Percentiles rank a stretch among this genome's conserved stretches.
Conservation (phyloP, 371 early-diverging fungal species). For the Mucor velutinosus region DNA sequence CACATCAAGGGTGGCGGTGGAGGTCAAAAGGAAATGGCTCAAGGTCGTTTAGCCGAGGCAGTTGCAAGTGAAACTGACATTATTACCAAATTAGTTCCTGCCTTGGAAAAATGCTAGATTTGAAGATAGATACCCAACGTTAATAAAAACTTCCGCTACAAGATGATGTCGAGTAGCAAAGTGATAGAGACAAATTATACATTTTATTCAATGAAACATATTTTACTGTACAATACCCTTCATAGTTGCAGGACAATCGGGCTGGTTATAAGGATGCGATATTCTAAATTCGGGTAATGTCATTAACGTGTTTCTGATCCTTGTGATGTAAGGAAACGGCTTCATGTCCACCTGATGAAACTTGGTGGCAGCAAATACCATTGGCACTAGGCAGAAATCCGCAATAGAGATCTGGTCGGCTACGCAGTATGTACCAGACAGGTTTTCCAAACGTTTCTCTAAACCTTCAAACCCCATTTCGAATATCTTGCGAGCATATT, state of each 20-base stretch:
- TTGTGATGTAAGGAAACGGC: constrained; percentile 67
- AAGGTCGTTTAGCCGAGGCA: constrained; percentile 39
- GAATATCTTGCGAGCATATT: constrained; percentile 68
- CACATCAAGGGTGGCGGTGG: constrained; percentile 51
- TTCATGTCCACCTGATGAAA: constrained; percentile 69
- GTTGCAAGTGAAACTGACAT: constrained; percentile 23
- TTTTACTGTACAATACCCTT: constrained; percentile 13
- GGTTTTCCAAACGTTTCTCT: constrained; percentile 62
- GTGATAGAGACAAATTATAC: too few species aligned
- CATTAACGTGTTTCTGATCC: constrained; percentile 58
- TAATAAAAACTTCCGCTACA: neutral
- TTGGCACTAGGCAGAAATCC: constrained; percentile 82
- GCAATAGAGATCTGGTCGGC: constrained; percentile 86
- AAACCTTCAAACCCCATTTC: constrained; percentile 65
- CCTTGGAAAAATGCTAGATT: constrained; percentile 20
- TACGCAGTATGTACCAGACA: constrained; percentile 75
- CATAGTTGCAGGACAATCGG: constrained; percentile 69
- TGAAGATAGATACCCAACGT: neutral
- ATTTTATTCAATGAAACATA: neutral
- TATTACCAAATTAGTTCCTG: constrained; percentile 34
- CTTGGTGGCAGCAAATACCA: constrained; percentile 76
- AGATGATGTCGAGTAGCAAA: neutral
- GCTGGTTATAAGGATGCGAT: constrained; percentile 74
- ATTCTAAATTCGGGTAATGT: constrained; percentile 68
- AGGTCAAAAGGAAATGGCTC: constrained; percentile 51